These are phyloP conservation scores for Furcasterigmium sp. DNA, from an alignment of 2,329 filamentous ascomycete genomes.

Conservation along the genomic window DNA sequence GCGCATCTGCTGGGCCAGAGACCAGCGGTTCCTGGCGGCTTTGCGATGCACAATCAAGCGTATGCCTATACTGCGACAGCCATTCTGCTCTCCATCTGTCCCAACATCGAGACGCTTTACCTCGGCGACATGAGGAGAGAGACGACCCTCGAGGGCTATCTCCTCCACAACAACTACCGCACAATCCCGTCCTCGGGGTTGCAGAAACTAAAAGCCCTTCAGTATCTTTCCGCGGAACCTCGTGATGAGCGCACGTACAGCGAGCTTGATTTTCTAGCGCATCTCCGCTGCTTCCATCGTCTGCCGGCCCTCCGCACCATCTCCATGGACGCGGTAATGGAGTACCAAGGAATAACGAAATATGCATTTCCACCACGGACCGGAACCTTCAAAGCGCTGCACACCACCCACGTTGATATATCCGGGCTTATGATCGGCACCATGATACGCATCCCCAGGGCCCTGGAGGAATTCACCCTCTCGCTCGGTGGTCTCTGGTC, in stretches of 20 bases:
- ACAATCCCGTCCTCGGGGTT: constrained; percentile 1
- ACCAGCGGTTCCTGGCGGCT: background rate
- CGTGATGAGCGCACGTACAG: background rate
- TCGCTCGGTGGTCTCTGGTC: constrained; percentile 2
- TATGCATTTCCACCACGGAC: constrained; percentile 4
- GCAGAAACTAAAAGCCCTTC: constrained; percentile 1
- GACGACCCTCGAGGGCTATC: background rate
- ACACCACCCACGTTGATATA: constrained; percentile 6
- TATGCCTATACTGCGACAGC: constrained; percentile 2
- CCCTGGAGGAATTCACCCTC: constrained; percentile 6
- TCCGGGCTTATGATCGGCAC: constrained; percentile 3
- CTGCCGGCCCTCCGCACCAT: constrained; percentile 4
- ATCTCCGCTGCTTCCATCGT: constrained; percentile 8
- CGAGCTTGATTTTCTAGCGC: constrained; percentile 4
- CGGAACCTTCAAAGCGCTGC: constrained; percentile 6
- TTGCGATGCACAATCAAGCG: background rate
- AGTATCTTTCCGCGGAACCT: background rate
- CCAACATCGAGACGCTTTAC: background rate
- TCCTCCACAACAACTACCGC: constrained; percentile 7
- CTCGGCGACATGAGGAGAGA: background rate
- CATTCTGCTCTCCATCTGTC: background rate
- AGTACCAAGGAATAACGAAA: constrained; percentile 2
- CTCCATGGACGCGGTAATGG: constrained; percentile 7
- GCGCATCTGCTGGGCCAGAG: background rate
- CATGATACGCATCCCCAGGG: constrained; percentile 8